phyloP scores from a whole-genome alignment of 1,284 basidiomycete species.

The Thecaphora thlaspeos region DNA sequence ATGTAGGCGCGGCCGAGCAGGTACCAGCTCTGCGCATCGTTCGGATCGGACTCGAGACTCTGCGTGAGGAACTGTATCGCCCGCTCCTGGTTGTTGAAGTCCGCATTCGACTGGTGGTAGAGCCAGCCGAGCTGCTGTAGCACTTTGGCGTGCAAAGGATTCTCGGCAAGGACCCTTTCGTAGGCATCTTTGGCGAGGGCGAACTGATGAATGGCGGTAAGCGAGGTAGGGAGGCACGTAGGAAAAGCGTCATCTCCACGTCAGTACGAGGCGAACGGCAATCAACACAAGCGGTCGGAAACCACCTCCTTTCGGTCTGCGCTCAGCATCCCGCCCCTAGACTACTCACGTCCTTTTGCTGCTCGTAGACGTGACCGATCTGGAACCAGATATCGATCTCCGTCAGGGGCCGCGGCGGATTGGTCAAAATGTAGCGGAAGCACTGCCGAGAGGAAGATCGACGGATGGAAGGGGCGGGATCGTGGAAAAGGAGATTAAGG shows the following conservation, averaged over 20 bases:
- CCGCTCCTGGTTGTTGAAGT: slow-evolving; percentile 91
- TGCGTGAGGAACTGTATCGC: slow-evolving; percentile 92
- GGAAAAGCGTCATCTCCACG: too few species aligned
- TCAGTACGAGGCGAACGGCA: too few species aligned
- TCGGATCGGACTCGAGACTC: slow-evolving; percentile 73
- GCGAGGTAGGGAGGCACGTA: slow-evolving; percentile 62
- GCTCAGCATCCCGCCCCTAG: too few species aligned
- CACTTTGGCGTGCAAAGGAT: slow-evolving; percentile 92
- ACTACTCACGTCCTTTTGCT: slow-evolving; percentile 71
- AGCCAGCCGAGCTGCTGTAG: slow-evolving; percentile 97
- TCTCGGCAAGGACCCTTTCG: slow-evolving; percentile 90
- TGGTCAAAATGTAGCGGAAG: slow-evolving; percentile 92
- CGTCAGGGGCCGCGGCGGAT: slow-evolving; percentile 90
- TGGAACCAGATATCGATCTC: slow-evolving; percentile 99
- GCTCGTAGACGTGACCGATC: slow-evolving; percentile 97
- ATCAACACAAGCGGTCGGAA: too few species aligned
- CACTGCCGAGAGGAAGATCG: slow-evolving; percentile 4
- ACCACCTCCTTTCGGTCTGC: too few species aligned
- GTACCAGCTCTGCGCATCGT: slow-evolving; percentile 98
- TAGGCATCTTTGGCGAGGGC: slow-evolving; percentile 89
- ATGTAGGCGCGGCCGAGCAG: slow-evolving; percentile 96
- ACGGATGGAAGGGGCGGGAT: too few species aligned
- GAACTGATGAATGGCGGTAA: too few species aligned
- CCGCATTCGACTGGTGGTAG: slow-evolving; percentile 88
- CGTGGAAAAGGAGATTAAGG: too few species aligned